Base-by-base conservation (phyloP, 768 basidiomycete species). In the Omphalotus guepiniiformis region DNA sequence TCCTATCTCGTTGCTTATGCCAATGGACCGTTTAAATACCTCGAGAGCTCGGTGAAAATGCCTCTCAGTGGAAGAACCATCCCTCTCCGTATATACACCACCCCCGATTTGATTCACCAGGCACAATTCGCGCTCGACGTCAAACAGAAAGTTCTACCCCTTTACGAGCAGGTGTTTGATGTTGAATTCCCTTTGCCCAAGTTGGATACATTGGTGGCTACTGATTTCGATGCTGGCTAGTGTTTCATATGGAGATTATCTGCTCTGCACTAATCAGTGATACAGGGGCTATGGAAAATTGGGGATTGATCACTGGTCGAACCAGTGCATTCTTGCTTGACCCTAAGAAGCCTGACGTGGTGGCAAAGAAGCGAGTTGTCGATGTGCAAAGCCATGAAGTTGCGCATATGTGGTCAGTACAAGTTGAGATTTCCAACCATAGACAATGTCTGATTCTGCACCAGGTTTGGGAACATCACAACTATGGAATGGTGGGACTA, bases 151-250 rank as follows among this genome's bases (percentile, higher is more conserved):
- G 78, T 80, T 3, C 63, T 88, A 37, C 84, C 86, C 3, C 55
- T 83, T 21, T 88, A 86, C 61, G 87, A 89, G 63, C 61, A 78
- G 57, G 72, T 87, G 42, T 89, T 89, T 55, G 78, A 85, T 53
- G 76, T 89, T 49, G 80, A 83, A 48, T 89, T 79, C 61, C 85
- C 88, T 9, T 70, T 89, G 25, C 83, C 85, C 7, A 89, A 89
- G 67, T 71, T 89, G 45, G 87, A 89, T 56, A 85, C 84, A 2
- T 67, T 89, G 5, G 82, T 84, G 46, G 74, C 71, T 52, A 42
- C 69, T 49, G n/a, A n/a, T n/a, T n/a, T n/a, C n/a, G n/a, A n/a
- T n/a, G n/a, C n/a, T n/a, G n/a, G n/a, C n/a, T n/a, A n/a, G n/a
- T n/a, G n/a, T n/a, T n/a, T n/a, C n/a, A n/a, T n/a, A n/a, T n/a